Percentiles rank a stretch among this genome's conserved stretches.
Conservation (phyloP, 371 early-diverging fungal genomes). For the Syncephalis fuscata region DNA sequence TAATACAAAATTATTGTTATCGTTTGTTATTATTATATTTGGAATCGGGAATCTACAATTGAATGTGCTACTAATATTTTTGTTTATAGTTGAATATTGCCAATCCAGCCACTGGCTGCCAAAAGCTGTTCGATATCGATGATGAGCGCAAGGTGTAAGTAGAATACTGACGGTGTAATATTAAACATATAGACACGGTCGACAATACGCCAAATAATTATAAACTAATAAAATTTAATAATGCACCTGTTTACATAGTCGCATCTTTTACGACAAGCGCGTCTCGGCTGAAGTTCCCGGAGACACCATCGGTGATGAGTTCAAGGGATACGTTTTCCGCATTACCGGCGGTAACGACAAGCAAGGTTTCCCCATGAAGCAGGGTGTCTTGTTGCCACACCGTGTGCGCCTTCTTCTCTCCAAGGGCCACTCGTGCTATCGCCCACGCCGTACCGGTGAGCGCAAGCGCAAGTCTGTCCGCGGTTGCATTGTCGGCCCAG, state of each 20-base stretch:
- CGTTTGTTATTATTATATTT: too few species aligned
- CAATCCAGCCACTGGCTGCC: conserved; percentile 97
- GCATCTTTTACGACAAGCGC: conserved; percentile 96
- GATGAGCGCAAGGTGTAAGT: conserved; percentile 91
- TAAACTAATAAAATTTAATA: neutral
- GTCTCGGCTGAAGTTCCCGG: conserved; percentile 94
- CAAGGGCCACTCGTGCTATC: conserved; percentile 98
- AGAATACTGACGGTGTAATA: neutral
- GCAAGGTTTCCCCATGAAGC: conserved; percentile 98
- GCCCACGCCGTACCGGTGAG: conserved; percentile 94
- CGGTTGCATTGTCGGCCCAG: conserved; percentile 96
- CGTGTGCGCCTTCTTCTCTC: conserved; percentile 88
- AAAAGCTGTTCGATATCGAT: conserved; percentile 95
- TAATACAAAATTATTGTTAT: too few species aligned
- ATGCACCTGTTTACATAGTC: conserved; percentile 26
- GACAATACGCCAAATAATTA: too few species aligned
- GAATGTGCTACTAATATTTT: too few species aligned
- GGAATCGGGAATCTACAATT: too few species aligned
- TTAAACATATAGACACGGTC: too few species aligned
- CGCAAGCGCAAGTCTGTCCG: conserved; percentile 99
- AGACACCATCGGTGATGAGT: conserved; percentile 93
- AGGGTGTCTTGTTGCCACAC: conserved; percentile 84
- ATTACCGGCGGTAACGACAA: conserved; percentile 99
- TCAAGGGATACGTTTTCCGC: conserved; percentile 97
- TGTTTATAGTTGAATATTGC: conserved; percentile 86